Evolutionary conservation across 1,284 basidiomycete genomes (phyloP).

Genomic region (Melanopsichium pennsylvanicum): DNA sequence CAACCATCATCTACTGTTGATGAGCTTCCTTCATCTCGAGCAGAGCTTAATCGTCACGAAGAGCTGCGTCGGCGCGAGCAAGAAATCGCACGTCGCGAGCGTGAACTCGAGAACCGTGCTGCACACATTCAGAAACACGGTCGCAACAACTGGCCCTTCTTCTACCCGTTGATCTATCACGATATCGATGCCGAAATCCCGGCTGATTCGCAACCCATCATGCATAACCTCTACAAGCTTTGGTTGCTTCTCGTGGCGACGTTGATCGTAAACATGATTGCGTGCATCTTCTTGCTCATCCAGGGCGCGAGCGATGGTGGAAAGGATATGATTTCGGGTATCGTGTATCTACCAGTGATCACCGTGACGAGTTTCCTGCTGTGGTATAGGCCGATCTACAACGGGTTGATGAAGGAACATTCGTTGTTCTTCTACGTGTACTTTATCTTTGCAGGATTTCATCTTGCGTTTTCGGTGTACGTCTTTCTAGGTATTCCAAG

Average conservation of each 20-base stretch:
- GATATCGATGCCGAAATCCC: constrained; percentile 89
- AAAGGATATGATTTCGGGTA: constrained; percentile 75
- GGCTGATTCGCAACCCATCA: constrained; percentile 78
- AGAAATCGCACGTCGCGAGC: constrained; percentile 80
- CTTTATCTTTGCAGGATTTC: constrained; percentile 78
- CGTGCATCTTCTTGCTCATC: constrained; percentile 84
- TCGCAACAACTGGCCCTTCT: constrained; percentile 87
- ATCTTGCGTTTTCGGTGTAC: constrained; percentile 81
- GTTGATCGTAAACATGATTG: constrained; percentile 86
- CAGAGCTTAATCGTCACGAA: constrained; percentile 70
- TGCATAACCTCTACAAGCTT: constrained; percentile 74
- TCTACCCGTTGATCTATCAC: constrained; percentile 93
- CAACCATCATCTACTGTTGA: constrained; percentile 18
- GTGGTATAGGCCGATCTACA: constrained; percentile 89
- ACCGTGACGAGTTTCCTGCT: constrained; percentile 81
- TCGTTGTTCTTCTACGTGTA: constrained; percentile 69
- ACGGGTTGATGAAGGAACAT: constrained; percentile 89
- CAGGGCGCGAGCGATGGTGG: constrained; percentile 79
- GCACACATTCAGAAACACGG: constrained; percentile 81
- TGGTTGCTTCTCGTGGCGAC: constrained; percentile 71
- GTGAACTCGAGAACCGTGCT: constrained; percentile 71
- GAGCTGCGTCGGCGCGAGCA: constrained; percentile 77
- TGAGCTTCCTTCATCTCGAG: constrained; percentile 33
- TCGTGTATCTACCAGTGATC: constrained; percentile 85
- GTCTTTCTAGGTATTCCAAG: constrained; percentile 69